phyloP scores from a whole-genome alignment of 441 rosid species.

The Hypseocharis bilobata region DNA sequence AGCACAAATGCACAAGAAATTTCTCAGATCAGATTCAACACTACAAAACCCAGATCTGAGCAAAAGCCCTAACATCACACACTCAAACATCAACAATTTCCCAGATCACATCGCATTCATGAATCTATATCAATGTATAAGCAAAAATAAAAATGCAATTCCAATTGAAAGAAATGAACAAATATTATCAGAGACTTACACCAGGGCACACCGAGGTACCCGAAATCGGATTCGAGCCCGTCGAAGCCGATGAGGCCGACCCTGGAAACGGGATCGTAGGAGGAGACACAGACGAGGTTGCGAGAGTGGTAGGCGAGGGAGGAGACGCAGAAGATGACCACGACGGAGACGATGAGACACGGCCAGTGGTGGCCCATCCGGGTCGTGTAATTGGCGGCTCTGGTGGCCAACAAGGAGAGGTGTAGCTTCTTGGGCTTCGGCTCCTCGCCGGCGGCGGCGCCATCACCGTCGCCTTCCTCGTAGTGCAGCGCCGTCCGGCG shows the following conservation, averaged over 20 bases:
- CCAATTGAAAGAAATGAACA: neutral
- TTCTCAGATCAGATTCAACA: too few relatives aligned
- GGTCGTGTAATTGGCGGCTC: constrained; percentile 4
- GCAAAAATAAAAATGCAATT: too few relatives aligned
- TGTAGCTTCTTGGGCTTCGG: constrained; percentile 69
- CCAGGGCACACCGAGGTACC: constrained; percentile 92
- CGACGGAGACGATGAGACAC: constrained; percentile 43
- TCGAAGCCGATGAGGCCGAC: constrained; percentile 62
- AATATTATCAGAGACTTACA: constrained; percentile 45
- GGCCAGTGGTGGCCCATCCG: constrained; percentile 31
- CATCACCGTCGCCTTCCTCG: constrained; percentile 16
- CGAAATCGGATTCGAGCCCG: constrained; percentile 80
- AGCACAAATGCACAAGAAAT: too few relatives aligned
- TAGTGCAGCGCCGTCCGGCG: constrained; percentile 20
- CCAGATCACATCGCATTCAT: constrained; percentile 1
- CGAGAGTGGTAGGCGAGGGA: constrained; percentile 49
- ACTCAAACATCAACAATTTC: neutral
- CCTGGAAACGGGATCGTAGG: constrained; percentile 57
- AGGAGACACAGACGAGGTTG: constrained; percentile 62
- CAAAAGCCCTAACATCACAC: constrained; percentile 4
- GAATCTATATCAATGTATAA: too few relatives aligned
- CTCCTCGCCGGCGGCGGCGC: constrained; percentile 36
- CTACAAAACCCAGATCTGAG: constrained; percentile 1
- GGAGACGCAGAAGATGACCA: constrained; percentile 25
- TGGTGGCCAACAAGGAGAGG: constrained; percentile 40